phyloP scores from a whole-genome alignment of 345 rosid species.

The Salix dunnii region DNA sequence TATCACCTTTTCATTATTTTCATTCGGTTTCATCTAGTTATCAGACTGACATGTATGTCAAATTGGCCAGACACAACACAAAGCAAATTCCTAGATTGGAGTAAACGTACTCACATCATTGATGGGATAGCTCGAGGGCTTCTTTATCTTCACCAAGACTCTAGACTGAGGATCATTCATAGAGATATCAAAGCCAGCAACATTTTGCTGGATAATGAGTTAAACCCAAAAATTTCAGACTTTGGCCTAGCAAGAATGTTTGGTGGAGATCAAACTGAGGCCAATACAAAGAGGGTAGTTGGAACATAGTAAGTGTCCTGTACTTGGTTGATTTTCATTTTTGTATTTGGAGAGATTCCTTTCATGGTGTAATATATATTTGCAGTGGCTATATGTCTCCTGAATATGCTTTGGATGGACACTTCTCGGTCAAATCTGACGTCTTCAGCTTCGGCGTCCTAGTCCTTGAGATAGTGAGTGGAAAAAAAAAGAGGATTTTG shows the following conservation, averaged over 20 bases:
- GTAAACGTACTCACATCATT: neutral
- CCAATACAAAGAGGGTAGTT: constrained; percentile 6
- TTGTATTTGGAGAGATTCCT: neutral
- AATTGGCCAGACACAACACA: neutral
- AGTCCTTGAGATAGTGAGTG: constrained; percentile 12
- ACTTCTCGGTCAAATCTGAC: constrained; percentile 17
- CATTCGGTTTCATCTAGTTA: neutral
- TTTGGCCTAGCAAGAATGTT: constrained; percentile 21
- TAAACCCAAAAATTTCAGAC: constrained; percentile 22
- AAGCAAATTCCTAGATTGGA: neutral
- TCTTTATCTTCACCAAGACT: constrained; percentile 6
- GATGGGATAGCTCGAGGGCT: constrained; percentile 8
- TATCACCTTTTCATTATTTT: neutral
- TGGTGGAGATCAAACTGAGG: constrained; percentile 11
- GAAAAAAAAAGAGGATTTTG: constrained; percentile 12
- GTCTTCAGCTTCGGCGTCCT: constrained; percentile 15
- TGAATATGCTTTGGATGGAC: constrained; percentile 12
- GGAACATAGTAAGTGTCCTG: constrained; percentile 15
- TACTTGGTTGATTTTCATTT: neutral
- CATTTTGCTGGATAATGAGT: constrained; percentile 3
- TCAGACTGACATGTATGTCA: neutral
- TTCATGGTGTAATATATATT: neutral
- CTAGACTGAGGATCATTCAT: constrained; percentile 2
- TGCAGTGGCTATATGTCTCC: constrained; percentile 20
- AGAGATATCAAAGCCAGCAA: constrained; percentile 12